phyloP scores from a whole-genome alignment of 306 rosid species.

The Arachis hypogaea region DNA sequence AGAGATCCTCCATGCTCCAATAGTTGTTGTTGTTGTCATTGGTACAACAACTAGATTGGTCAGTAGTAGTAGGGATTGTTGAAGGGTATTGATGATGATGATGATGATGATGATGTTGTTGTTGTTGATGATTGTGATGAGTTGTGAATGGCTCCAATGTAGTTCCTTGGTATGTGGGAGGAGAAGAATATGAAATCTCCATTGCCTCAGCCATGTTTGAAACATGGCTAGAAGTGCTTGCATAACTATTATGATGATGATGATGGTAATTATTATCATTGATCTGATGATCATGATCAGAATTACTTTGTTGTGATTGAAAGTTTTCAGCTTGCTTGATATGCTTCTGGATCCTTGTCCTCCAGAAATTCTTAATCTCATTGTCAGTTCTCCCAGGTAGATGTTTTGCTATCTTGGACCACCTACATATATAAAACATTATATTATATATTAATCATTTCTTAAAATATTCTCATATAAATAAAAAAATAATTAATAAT shows the following conservation, averaged over 20 bases:
- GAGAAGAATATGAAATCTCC: conserved; percentile 49
- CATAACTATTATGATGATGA: conserved; percentile 37
- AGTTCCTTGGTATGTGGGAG: conserved; percentile 41
- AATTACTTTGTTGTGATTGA: conserved; percentile 47
- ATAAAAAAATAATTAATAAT: too few relatives aligned
- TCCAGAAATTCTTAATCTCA: conserved; percentile 96
- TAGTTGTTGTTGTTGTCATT: conserved; percentile 53
- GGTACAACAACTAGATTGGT: conserved; percentile 44
- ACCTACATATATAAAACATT: conserved; percentile 48
- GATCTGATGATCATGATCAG: conserved; percentile 2
- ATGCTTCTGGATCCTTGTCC: conserved; percentile 94
- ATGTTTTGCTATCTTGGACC: conserved; percentile 97
- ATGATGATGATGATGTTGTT: too few relatives aligned
- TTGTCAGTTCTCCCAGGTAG: conserved; percentile 96
- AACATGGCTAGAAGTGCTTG: conserved; percentile 52
- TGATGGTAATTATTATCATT: neutral
- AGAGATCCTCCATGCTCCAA: conserved; percentile 94
- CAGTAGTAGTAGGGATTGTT: conserved; percentile 27
- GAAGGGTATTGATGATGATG: conserved; percentile 31
- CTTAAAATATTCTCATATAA: too few relatives aligned
- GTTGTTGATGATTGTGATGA: neutral
- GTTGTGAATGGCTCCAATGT: conserved; percentile 44
- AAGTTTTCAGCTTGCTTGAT: conserved; percentile 72
- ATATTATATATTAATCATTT: too few relatives aligned
- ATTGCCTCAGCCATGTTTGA: conserved; percentile 48